Evolutionary conservation across 129 eudicot genomes (phyloP), one percentile per base, ranked within the genome.

Genomic region (Rutidosis leptorrhynchoides): DNA sequence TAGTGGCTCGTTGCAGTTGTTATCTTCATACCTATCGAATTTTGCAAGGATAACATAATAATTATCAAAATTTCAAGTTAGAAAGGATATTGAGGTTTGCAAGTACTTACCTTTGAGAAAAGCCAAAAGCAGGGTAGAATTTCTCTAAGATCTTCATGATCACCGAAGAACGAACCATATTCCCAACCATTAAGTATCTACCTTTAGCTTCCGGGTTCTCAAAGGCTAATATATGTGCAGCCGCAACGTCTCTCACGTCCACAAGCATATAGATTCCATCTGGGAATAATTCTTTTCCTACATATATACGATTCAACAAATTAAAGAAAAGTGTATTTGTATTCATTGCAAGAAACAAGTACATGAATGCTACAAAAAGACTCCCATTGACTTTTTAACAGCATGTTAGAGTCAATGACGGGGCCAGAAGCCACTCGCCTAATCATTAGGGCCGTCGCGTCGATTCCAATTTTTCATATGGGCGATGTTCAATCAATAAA

Each of bases 181-280:
- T n/a, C n/a, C n/a, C n/a, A n/a, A n/a, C n/a, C n/a, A n/a, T n/a
- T n/a, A n/a, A n/a, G n/a, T n/a, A n/a, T 8, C 54, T 30, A 27
- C 85, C 85, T 48, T 71, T 59, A 2, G 26, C 62, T 29, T 49
- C 1, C 3, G 29, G 68, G 24, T 58, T 71, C 24, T 58, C 46
- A 29, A 67, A 67, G 32, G 82, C 85, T 72, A 45, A 54, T 10
- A 81, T 57, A 68, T 77, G 85, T 54, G 70, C 82, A 7, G 11
- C 28, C 1, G 67, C 79, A 32, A 81, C 79, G 62, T 81, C 85
- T 60, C 77, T 81, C 2, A 81, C 79, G 68, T 81, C 79, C 25
- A 81, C 85, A 69, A 59, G 60, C 25, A 66, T 74, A 7, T 43
- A 61, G 11, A 40, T 58, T 63, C 60, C 76, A 9, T 62, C 62